These are phyloP conservation scores for Arthroderma sp. DNA, from an alignment of 2,329 filamentous ascomycete genomes.

Conservation along the genomic window DNA sequence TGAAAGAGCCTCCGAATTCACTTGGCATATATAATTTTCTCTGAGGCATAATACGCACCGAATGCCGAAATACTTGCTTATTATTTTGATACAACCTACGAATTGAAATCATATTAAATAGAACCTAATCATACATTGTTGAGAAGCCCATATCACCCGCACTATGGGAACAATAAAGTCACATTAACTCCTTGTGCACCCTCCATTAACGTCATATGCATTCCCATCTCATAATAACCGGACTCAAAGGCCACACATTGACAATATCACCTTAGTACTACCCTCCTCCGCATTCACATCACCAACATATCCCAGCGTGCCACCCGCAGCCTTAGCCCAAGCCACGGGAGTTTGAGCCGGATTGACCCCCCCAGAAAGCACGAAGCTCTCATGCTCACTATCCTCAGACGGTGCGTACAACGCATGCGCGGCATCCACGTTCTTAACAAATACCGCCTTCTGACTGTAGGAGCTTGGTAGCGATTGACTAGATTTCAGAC, in stretches of 20 bases:
- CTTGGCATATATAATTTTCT: too few relatives aligned
- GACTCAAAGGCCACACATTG: constrained; percentile 15
- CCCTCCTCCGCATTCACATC: constrained; percentile 17
- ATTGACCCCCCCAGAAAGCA: constrained; percentile 11
- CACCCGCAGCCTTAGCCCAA: constrained; percentile 14
- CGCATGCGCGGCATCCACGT: constrained; percentile 1
- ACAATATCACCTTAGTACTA: constrained; percentile 12
- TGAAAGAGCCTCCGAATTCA: too few relatives aligned
- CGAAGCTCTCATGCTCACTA: constrained; percentile 8
- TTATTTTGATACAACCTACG: too few relatives aligned
- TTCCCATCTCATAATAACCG: too few relatives aligned
- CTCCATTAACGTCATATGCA: too few relatives aligned
- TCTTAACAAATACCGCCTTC: constrained; percentile 8
- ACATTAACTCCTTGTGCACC: too few relatives aligned
- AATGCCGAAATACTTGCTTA: too few relatives aligned
- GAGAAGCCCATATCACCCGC: too few relatives aligned
- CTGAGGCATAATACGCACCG: too few relatives aligned
- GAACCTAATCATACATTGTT: too few relatives aligned
- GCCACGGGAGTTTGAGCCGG: constrained; percentile 15
- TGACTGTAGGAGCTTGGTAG: constrained; percentile 6
- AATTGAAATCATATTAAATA: too few relatives aligned
- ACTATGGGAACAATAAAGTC: too few relatives aligned
- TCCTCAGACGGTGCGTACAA: constrained; percentile 6
- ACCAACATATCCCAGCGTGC: constrained; percentile 18
- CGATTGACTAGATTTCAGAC: background rate